Conservation (phyloP, 352 stramenopile species). For the Pythium grandisporangium region DNA sequence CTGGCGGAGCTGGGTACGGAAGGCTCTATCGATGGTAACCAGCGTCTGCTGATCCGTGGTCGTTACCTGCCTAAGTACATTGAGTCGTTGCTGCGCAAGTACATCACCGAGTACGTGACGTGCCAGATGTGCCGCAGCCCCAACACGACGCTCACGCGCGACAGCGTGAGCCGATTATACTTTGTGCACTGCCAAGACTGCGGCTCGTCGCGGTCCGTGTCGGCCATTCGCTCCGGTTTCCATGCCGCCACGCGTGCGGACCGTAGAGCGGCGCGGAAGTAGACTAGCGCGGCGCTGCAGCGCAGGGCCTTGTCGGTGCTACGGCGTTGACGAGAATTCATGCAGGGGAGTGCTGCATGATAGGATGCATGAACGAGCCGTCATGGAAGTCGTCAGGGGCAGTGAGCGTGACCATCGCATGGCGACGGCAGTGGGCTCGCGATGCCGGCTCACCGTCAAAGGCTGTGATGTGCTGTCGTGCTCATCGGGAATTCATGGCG, state of each 20-base stretch:
- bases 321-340: too few species aligned
- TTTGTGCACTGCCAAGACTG: constrained; percentile 99
- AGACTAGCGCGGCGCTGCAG: too few species aligned
- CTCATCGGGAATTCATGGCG: too few species aligned
- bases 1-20: constrained; percentile 99
- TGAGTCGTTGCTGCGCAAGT: constrained; percentile 98
- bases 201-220: constrained; percentile 94
- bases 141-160: constrained; percentile 96
- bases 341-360: too few species aligned
- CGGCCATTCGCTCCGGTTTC: constrained; percentile 97
- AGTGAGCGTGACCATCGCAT: too few species aligned
- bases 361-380: too few species aligned
- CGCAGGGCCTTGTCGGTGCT: too few species aligned
- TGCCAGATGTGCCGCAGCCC: constrained; percentile 99
- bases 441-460: too few species aligned
- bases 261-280: constrained; percentile 80
- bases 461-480: too few species aligned
- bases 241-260: constrained; percentile 90
- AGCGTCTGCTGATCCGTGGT: constrained; percentile 97
- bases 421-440: too few species aligned
- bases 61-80: constrained; percentile 99
- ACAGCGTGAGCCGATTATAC: constrained; percentile 95
- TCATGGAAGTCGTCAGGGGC: too few species aligned
- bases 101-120: constrained; percentile 99
- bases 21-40: constrained; percentile 98